These are phyloP conservation scores for Mariannaea sp. DNA, from an alignment of 2,329 filamentous ascomycete species.

Conservation along the genomic window DNA sequence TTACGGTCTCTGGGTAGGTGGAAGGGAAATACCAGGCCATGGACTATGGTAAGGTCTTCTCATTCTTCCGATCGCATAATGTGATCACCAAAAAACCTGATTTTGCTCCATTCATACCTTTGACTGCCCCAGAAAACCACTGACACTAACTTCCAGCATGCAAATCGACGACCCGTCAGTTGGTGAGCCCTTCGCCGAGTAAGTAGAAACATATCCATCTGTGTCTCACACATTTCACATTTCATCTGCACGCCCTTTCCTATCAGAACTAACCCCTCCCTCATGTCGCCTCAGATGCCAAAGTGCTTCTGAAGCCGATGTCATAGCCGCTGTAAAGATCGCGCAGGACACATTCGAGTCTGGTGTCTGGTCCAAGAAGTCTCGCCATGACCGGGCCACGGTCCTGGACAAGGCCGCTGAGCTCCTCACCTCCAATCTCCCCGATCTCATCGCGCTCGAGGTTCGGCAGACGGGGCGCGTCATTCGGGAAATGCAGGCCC, in stretches of 20 bases:
- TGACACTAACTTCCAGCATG: conserved; percentile 50
- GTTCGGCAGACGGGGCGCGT: conserved; percentile 70
- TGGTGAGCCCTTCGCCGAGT: conserved; percentile 57
- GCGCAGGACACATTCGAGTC: conserved; percentile 70
- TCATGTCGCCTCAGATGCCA: conserved; percentile 39
- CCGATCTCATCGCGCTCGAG: conserved; percentile 64
- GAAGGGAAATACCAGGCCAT: conserved; percentile 40
- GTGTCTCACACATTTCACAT: not conserved
- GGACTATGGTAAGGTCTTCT: conserved; percentile 56
- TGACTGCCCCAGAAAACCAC: no score
- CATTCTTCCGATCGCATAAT: no score
- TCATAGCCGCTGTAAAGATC: conserved; percentile 36
- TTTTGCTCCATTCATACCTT: conserved; percentile 25
- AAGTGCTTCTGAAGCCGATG: conserved; percentile 38
- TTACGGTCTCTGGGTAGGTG: conserved; percentile 35
- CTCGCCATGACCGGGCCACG: conserved; percentile 62
- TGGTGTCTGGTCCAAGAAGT: conserved; percentile 65
- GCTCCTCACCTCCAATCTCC: conserved; percentile 57
- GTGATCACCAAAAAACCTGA: no score
- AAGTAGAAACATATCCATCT: conserved; percentile 32
- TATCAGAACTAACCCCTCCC: no score
- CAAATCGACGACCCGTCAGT: conserved; percentile 59
- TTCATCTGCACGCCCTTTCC: not conserved
- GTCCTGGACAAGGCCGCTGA: conserved; percentile 64
- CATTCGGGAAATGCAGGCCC: conserved; percentile 71